Percentiles rank a stretch among this genome's conserved stretches.
Conservation (phyloP, 345 rosid genomes). For the Hibiscus tridactylites region DNA sequence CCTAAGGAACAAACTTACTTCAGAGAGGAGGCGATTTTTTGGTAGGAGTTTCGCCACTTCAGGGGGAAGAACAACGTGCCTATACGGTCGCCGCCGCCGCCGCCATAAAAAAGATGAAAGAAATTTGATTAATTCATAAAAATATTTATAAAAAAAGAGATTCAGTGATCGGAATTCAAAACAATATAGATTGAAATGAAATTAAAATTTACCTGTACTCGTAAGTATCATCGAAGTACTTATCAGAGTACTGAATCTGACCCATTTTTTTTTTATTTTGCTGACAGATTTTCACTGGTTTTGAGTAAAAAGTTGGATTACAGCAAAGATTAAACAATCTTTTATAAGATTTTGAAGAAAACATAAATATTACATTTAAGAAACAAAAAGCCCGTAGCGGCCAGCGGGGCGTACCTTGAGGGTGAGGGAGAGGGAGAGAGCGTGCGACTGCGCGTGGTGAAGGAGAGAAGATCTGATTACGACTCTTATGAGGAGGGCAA, state of each 20-base stretch:
- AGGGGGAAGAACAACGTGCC: neutral
- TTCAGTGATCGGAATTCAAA: neutral
- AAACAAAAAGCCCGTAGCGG: neutral
- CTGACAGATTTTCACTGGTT: neutral
- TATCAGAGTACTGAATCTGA: neutral
- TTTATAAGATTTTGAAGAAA: no score
- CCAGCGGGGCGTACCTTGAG: neutral
- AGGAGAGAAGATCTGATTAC: no score
- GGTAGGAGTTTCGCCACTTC: neutral
- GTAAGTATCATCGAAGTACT: neutral
- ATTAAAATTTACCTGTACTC: neutral
- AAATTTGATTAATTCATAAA: neutral
- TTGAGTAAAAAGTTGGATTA: no score
- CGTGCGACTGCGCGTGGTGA: no score
- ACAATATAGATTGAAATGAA: no score
- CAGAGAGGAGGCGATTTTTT: neutral
- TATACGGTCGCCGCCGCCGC: neutral
- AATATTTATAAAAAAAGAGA: neutral
- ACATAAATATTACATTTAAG: neutral
- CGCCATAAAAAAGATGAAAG: neutral
- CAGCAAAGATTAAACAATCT: no score
- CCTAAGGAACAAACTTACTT: neutral
- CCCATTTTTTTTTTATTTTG: neutral
- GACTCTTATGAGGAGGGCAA: no score
- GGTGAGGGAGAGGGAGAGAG: no score